phyloP scores from a whole-genome alignment of 306 rosid genomes.

The Trichosanthes truncata region DNA sequence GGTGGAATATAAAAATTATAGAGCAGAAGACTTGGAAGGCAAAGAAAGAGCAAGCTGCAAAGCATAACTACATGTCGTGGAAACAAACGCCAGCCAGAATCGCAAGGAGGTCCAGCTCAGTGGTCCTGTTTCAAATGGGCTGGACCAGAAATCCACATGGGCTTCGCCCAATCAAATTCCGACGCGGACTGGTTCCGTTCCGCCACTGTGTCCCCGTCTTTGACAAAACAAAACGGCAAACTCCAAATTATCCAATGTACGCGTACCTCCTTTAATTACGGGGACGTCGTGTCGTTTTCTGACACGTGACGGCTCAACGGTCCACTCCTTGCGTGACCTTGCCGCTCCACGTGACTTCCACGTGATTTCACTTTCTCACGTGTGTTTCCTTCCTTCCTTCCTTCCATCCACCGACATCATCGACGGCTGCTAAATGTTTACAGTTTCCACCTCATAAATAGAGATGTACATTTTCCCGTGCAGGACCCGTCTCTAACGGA shows the following conservation, averaged over 20 bases:
- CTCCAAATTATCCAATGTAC: neutral
- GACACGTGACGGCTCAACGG: neutral
- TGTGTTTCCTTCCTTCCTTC: neutral
- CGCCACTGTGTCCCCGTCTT: neutral
- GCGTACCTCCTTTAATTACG: neutral
- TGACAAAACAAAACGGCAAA: neutral
- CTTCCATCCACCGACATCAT: conserved; percentile 4
- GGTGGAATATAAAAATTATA: no score
- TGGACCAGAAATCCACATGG: conserved; percentile 9
- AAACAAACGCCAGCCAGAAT: neutral
- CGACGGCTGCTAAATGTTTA: neutral
- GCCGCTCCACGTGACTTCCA: neutral
- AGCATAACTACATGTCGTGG: no score
- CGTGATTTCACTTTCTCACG: neutral
- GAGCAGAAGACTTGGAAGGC: neutral
- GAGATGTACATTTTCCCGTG: no score
- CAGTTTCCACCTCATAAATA: no score
- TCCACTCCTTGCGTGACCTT: neutral
- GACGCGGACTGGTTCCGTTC: neutral
- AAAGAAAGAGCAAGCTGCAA: no score
- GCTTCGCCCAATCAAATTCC: neutral
- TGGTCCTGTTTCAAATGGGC: neutral
- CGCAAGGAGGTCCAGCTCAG: neutral
- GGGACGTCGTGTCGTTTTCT: neutral
- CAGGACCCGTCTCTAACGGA: no score